These are phyloP conservation scores for Syzygium jambos DNA, from an alignment of 345 rosid species.

Conservation along the genomic window DNA sequence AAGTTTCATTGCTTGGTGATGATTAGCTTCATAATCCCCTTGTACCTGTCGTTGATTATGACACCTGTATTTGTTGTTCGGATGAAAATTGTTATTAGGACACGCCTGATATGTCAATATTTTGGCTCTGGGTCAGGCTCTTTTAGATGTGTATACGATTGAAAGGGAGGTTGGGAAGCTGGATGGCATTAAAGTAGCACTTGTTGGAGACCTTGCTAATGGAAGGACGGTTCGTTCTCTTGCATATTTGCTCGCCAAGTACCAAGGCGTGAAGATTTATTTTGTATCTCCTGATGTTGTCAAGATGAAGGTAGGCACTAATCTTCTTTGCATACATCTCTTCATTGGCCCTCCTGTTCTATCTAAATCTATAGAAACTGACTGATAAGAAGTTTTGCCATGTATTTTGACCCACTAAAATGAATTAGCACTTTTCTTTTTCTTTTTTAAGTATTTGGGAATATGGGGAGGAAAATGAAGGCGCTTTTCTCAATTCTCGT, in stretches of 20 bases:
- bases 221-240: slow-evolving; percentile 96
- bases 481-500: background rate
- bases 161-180: slow-evolving; percentile 83
- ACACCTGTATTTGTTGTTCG: background rate
- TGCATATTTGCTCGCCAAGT: slow-evolving; percentile 86
- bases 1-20: background rate
- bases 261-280: slow-evolving; percentile 70
- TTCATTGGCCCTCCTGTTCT: background rate
- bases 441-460: background rate
- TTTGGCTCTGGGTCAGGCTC: slow-evolving; percentile 45
- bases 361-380: too few relatives aligned
- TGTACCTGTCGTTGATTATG: background rate
- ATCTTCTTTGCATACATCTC: background rate
- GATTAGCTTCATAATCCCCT: background rate
- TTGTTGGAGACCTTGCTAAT: slow-evolving; percentile 97
- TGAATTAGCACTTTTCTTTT: background rate
- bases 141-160: slow-evolving; percentile 83
- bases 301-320: slow-evolving; percentile 74
- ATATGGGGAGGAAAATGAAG: background rate
- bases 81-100: background rate
- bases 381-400: background rate
- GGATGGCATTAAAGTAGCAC: slow-evolving; percentile 80
- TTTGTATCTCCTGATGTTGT: slow-evolving; percentile 86
- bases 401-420: background rate
- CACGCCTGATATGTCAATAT: background rate